phyloP scores from a whole-genome alignment of 2,329 filamentous ascomycete species.

The Colletotrichum caudatum region DNA sequence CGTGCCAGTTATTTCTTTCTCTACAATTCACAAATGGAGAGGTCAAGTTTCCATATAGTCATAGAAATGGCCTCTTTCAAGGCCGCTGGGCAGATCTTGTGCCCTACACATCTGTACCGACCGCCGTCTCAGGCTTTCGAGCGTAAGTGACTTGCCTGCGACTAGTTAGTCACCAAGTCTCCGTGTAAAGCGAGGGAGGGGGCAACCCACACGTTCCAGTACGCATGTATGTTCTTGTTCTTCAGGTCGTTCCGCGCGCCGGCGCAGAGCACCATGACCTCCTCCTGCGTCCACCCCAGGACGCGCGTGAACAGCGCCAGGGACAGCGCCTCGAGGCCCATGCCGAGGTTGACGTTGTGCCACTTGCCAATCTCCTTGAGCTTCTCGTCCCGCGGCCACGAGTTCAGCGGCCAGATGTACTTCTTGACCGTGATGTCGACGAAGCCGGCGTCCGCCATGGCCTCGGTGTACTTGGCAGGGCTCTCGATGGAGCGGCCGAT shows the following conservation, averaged over 20 bases:
- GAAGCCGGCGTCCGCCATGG: constrained; percentile 45
- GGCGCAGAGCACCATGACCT: constrained; percentile 45
- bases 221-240: constrained; percentile 46
- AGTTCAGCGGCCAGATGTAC: constrained; percentile 36
- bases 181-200: neutral
- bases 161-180: neutral
- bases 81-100: neutral
- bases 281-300: constrained; percentile 44
- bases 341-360: constrained; percentile 40
- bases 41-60: neutral
- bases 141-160: neutral
- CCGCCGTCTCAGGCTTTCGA: neutral
- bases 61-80: neutral
- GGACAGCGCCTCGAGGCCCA: constrained; percentile 47
- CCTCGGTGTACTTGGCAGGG: constrained; percentile 36
- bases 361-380: constrained; percentile 39
- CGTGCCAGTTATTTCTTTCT: too few relatives aligned
- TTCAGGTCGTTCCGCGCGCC: constrained; percentile 46
- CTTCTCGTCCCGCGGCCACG: constrained; percentile 36
- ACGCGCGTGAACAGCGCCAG: constrained; percentile 48
- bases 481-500: constrained; percentile 43
- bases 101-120: neutral
- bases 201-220: constrained; percentile 45
- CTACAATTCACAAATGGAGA: neutral
- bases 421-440: constrained; percentile 37